Evolutionary conservation across 2,329 filamentous ascomycete genomes (phyloP).

Genomic region (Fusarium compactum): DNA sequence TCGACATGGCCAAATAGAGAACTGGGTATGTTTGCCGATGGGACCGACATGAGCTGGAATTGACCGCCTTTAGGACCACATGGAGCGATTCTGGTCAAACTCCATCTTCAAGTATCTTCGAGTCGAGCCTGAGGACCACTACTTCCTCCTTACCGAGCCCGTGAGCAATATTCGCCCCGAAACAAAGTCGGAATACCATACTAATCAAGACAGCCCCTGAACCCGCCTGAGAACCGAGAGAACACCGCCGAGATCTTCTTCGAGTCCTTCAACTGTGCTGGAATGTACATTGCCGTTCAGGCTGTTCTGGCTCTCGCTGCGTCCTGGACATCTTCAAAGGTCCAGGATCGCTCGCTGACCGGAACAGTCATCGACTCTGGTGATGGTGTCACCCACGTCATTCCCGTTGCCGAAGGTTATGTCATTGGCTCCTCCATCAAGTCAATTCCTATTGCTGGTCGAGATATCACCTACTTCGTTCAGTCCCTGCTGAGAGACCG

Average conservation of each 20-base stretch:
- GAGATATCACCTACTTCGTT: conserved; percentile 99
- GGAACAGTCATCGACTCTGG: conserved; percentile 99
- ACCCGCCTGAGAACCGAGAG: conserved; percentile 98
- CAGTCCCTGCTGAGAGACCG: conserved; percentile 95
- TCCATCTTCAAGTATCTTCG: conserved; percentile 99
- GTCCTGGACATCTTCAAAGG: conserved; percentile 98
- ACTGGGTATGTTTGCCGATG: conserved; percentile 77
- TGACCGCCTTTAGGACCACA: conserved; percentile 79
- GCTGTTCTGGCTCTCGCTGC: conserved; percentile 95
- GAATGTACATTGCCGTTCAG: conserved; percentile 98
- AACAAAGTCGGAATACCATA: conserved; percentile 6
- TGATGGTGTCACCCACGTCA: conserved; percentile 98
- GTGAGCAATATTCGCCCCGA: conserved; percentile 63
- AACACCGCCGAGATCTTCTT: conserved; percentile 99
- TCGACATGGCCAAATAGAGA: conserved; percentile 97
- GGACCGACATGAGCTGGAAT: conserved; percentile 14
- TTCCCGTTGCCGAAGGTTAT: conserved; percentile 97
- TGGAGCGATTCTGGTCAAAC: conserved; percentile 99
- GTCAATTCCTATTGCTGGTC: conserved; percentile 96
- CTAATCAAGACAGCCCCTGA: conserved; percentile 76
- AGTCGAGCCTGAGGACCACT: conserved; percentile 98
- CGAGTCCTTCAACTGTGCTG: conserved; percentile 99
- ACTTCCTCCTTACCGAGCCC: conserved; percentile 97
- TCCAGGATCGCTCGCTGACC: conserved; percentile 93
- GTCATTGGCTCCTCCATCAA: conserved; percentile 99